Conservation (phyloP, 768 basidiomycete genomes). For the Phaffia tasmanica region DNA sequence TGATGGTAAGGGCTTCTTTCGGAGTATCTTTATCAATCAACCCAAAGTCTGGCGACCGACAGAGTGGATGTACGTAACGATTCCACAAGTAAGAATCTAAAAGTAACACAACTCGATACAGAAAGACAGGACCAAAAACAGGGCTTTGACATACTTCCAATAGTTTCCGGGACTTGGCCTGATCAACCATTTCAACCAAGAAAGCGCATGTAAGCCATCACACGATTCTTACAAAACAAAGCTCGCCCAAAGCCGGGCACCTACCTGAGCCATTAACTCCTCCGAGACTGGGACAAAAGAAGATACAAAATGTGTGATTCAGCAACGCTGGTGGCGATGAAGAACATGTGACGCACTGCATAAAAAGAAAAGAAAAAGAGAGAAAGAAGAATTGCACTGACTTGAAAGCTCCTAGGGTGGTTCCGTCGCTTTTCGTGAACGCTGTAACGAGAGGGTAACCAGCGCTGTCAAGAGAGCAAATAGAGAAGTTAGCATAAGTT, state of each 20-base stretch:
- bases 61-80: background rate
- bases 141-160: constrained; percentile 61
- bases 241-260: background rate
- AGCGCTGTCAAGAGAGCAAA: constrained; percentile 36
- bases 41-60: constrained; percentile 33
- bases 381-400: background rate
- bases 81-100: background rate
- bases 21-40: constrained; percentile 58
- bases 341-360: background rate
- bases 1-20: constrained; percentile 35
- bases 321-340: background rate
- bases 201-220: background rate
- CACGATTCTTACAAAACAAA: background rate
- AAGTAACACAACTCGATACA: constrained; percentile 31
- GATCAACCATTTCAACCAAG: background rate
- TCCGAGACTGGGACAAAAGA: constrained; percentile 46
- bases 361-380: background rate
- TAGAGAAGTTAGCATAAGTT: background rate
- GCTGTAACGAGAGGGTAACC: constrained; percentile 74
- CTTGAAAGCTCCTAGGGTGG: constrained; percentile 53
- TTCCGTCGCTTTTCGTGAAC: constrained; percentile 35
- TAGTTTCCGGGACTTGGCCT: constrained; percentile 62
- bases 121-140: constrained; percentile 56
- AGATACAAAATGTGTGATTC: too few species aligned
- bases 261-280: constrained; percentile 68